Percentiles rank a stretch among this genome's conserved stretches.
These are phyloP conservation scores for Aspergillus sp. DNA, from an alignment of 2,329 filamentous ascomycete genomes.

Conservation along the genomic window DNA sequence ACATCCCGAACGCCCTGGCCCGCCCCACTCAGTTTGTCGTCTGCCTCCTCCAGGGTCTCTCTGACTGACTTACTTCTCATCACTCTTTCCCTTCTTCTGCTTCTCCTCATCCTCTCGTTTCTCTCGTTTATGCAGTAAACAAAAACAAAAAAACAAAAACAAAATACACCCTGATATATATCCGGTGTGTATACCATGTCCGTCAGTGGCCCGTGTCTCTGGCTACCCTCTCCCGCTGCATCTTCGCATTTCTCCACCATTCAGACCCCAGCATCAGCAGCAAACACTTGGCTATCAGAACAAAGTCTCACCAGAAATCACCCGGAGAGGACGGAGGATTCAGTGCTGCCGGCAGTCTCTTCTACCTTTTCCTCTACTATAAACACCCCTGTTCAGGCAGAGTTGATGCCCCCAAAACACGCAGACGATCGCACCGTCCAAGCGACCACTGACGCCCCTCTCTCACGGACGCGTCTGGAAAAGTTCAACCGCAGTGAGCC, in stretches of 20 bases:
- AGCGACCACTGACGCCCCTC: constrained; percentile 9
- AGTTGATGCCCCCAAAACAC: constrained; percentile 11
- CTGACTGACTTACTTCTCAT: constrained; percentile 7
- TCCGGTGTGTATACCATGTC: constrained; percentile 22
- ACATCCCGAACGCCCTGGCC: background rate
- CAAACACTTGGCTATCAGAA: background rate
- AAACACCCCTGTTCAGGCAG: constrained; percentile 4
- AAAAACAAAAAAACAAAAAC: too few relatives aligned
- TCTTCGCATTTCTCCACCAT: constrained; percentile 25
- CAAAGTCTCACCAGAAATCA: constrained; percentile 14
- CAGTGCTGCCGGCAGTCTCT: constrained; percentile 14
- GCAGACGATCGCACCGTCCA: constrained; percentile 10
- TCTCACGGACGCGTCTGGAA: constrained; percentile 21
- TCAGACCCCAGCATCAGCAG: constrained; percentile 12
- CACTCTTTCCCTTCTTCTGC: constrained; percentile 8
- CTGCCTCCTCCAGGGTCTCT: constrained; percentile 1
- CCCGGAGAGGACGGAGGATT: constrained; percentile 20
- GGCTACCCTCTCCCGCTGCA: constrained; percentile 26
- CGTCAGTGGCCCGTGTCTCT: constrained; percentile 31
- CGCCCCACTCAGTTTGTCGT: background rate
- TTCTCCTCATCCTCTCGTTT: constrained; percentile 13
- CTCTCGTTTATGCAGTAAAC: constrained; percentile 9
- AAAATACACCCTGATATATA: background rate
- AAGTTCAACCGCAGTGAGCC: constrained; percentile 17
- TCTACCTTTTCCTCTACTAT: constrained; percentile 5